Conservation (phyloP, 495 filamentous ascomycete genomes). For the Lasiosphaeris hirsuta region DNA sequence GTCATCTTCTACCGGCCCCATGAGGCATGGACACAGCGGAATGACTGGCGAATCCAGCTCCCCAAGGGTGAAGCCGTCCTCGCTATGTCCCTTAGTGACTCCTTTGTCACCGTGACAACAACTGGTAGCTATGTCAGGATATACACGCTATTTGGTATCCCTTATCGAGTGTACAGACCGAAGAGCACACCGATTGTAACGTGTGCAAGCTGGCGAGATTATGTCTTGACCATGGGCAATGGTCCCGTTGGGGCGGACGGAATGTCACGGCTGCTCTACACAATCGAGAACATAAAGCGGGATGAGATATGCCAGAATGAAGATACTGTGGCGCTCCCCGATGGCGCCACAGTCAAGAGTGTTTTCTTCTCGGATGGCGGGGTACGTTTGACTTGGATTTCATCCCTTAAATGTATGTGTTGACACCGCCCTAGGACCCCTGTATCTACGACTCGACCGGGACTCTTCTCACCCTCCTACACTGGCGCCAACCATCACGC, state of each 20-base stretch:
- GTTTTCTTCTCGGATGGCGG: slow-evolving; percentile 91
- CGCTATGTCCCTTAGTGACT: slow-evolving; percentile 88
- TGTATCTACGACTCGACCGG: slow-evolving; percentile 92
- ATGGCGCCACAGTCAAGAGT: slow-evolving; percentile 64
- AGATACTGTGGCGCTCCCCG: slow-evolving; percentile 80
- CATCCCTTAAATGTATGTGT: neutral
- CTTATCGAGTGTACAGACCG: slow-evolving; percentile 81
- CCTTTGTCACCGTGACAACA: slow-evolving; percentile 84
- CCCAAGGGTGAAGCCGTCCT: slow-evolving; percentile 76
- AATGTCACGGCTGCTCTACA: slow-evolving; percentile 71
- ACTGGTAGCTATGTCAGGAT: slow-evolving; percentile 82
- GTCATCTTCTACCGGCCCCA: slow-evolving; percentile 96
- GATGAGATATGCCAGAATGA: slow-evolving; percentile 91
- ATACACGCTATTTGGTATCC: slow-evolving; percentile 89
- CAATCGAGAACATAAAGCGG: slow-evolving; percentile 86
- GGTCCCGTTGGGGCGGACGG: slow-evolving; percentile 80
- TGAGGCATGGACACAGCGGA: slow-evolving; percentile 89
- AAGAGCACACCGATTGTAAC: slow-evolving; percentile 87
- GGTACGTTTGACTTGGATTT: slow-evolving; percentile 41
- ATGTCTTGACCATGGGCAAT: slow-evolving; percentile 90
- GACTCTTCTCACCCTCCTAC: slow-evolving; percentile 77
- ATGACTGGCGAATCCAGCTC: slow-evolving; percentile 84
- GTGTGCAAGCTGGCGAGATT: slow-evolving; percentile 89
- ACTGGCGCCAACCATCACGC: slow-evolving; percentile 82
- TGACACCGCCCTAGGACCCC: slow-evolving; percentile 59